phyloP scores from a whole-genome alignment of 2,329 filamentous ascomycete species.

The Aspergillus brunneoviolaceus region DNA sequence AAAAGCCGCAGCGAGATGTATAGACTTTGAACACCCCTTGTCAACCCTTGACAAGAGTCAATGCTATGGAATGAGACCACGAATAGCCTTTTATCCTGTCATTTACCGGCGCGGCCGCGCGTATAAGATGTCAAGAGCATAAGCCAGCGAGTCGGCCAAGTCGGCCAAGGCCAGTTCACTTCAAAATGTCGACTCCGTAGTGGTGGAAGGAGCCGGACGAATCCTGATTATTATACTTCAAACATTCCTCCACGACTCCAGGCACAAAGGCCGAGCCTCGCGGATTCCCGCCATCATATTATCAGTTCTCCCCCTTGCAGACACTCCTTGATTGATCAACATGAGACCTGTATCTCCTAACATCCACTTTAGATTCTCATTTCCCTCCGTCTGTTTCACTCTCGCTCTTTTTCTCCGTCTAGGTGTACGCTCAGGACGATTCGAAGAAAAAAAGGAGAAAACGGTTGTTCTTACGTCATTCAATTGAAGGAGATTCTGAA shows the following conservation, averaged over 20 bases:
- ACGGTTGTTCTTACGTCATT: not conserved
- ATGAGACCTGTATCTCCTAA: not conserved
- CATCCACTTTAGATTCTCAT: not conserved
- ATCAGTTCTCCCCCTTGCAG: not conserved
- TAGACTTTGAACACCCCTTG: conserved; percentile 36
- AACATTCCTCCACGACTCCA: not conserved
- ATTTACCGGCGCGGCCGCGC: not conserved
- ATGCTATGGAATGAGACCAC: conserved; percentile 1
- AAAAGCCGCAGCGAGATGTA: conserved; percentile 56
- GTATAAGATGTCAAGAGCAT: not conserved
- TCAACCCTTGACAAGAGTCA: not conserved
- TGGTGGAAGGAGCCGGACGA: not conserved
- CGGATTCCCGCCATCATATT: not conserved
- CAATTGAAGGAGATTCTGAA: not conserved
- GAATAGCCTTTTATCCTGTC: not conserved
- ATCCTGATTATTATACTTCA: not conserved
- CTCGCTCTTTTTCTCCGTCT: not conserved
- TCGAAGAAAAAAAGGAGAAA: not conserved
- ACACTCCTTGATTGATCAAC: not conserved
- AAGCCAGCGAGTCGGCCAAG: not conserved
- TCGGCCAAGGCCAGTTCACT: not conserved
- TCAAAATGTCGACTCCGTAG: not conserved
- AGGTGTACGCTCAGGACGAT: not conserved
- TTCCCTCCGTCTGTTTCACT: not conserved
- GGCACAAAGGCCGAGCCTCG: not conserved